Percentiles rank a stretch among this genome's conserved stretches.
Conservation (phyloP, 768 basidiomycete genomes). For the Gyrodon lividus region DNA sequence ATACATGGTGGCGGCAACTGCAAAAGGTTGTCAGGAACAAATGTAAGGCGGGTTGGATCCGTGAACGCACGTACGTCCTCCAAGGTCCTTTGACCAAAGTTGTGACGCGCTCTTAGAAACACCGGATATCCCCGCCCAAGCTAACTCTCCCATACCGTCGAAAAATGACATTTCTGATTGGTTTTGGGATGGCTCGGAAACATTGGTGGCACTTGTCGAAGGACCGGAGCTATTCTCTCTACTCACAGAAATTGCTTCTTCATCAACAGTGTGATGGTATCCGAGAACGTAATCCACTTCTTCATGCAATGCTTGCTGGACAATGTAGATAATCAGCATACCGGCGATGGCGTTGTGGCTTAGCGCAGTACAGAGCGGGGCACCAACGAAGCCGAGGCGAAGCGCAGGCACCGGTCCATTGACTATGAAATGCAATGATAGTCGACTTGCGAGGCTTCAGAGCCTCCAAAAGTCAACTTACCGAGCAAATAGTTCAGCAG, state of each 20-base stretch:
- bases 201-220: background rate
- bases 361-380: conserved; percentile 27
- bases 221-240: background rate
- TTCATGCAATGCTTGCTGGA: conserved; percentile 16
- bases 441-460: background rate
- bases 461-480: background rate
- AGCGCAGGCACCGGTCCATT: conserved; percentile 26
- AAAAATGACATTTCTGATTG: conserved; percentile 7
- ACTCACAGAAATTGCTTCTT: conserved; percentile 5
- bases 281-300: conserved; percentile 16
- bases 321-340: conserved; percentile 22
- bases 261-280: conserved; percentile 4
- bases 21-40: conserved; percentile 3
- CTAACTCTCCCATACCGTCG: conserved; percentile 14
- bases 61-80: conserved; percentile 20
- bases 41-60: background rate
- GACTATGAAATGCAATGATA: conserved; percentile 7
- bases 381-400: conserved; percentile 26
- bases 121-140: conserved; percentile 18
- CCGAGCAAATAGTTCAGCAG: conserved; percentile 27
- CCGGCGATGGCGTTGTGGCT: conserved; percentile 25
- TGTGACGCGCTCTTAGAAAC: conserved; percentile 26
- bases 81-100: conserved; percentile 30
- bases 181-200: background rate
- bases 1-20: conserved; percentile 26